Percentiles rank a stretch among this genome's conserved stretches.
Conservation (phyloP, 2,329 filamentous ascomycete genomes). For the Bipolaris zeicola region DNA sequence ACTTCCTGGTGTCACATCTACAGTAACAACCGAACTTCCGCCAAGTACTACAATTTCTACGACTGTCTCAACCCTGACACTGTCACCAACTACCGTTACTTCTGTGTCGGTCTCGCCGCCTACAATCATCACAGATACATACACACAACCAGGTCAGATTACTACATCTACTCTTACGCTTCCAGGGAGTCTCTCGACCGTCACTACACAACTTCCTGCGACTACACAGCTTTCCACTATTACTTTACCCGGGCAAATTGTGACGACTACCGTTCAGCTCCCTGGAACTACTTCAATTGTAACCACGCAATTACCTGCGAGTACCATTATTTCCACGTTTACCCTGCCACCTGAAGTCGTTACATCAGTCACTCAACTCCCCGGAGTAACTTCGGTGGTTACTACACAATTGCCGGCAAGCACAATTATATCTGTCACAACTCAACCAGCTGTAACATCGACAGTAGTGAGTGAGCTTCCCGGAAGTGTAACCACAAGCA, state of each 20-base stretch:
- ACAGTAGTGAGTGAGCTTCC: slow-evolving; percentile 15
- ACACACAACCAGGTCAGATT: slow-evolving; percentile 15
- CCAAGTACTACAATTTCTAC: slow-evolving; percentile 27
- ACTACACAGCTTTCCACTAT: slow-evolving; percentile 16
- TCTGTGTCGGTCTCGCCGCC: slow-evolving; percentile 9
- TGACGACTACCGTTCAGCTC: slow-evolving; percentile 22
- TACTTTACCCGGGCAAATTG: slow-evolving; percentile 22
- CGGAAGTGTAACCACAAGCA: slow-evolving; percentile 27
- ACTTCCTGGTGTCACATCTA: slow-evolving; percentile 17
- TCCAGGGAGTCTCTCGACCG: slow-evolving; percentile 3
- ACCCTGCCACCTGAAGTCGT: slow-evolving; percentile 22
- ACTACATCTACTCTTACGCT: slow-evolving; percentile 10
- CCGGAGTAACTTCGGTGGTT: slow-evolving; percentile 19
- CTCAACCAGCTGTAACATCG: slow-evolving; percentile 18
- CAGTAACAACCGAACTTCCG: slow-evolving; percentile 22
- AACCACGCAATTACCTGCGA: slow-evolving; percentile 9
- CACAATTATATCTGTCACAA: slow-evolving; percentile 15
- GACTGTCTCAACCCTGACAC: slow-evolving; percentile 25
- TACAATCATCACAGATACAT: slow-evolving; percentile 10
- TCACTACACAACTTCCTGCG: slow-evolving; percentile 11
- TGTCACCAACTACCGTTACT: slow-evolving; percentile 11
- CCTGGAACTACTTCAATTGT: slow-evolving; percentile 6
- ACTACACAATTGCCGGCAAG: slow-evolving; percentile 12
- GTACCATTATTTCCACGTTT: slow-evolving; percentile 15
- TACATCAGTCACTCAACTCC: slow-evolving; percentile 24